Conservation (phyloP, 2,329 filamentous ascomycete genomes). For the Cladosporium halotolerans region DNA sequence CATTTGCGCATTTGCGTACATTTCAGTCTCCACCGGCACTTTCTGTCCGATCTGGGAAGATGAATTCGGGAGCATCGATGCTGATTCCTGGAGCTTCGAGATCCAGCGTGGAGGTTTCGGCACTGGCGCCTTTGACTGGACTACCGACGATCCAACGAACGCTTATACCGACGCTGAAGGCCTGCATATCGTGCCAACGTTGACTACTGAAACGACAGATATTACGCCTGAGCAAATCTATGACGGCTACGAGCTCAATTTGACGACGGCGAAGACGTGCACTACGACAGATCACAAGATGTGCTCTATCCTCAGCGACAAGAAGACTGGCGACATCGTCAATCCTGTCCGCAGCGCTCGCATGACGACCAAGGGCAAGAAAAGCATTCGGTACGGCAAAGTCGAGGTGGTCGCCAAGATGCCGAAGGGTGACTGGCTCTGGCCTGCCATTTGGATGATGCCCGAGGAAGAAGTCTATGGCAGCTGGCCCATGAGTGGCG, state of each 20-base stretch:
- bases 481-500: conserved; percentile 66
- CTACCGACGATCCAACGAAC: conserved; percentile 63
- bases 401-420: conserved; percentile 70
- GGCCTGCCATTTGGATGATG: conserved; percentile 84
- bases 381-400: conserved; percentile 68
- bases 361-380: conserved; percentile 64
- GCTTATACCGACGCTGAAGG: conserved; percentile 61
- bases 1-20: conserved; percentile 66
- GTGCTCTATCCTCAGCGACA: conserved; percentile 65
- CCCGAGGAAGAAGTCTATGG: conserved; percentile 65
- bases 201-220: conserved; percentile 59
- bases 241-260: conserved; percentile 44
- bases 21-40: conserved; percentile 63
- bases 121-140: conserved; percentile 72
- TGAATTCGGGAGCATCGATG: conserved; percentile 53
- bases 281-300: conserved; percentile 52
- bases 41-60: conserved; percentile 63
- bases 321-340: conserved; percentile 65
- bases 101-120: conserved; percentile 65
- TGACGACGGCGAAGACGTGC: conserved; percentile 59
- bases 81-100: conserved; percentile 62
- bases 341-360: conserved; percentile 69
- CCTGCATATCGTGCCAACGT: conserved; percentile 66
- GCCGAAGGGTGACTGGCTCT: conserved; percentile 72
- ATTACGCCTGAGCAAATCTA: conserved; percentile 31